These are phyloP conservation scores for Zymoseptoria brevis DNA, from an alignment of 2,329 filamentous ascomycete genomes.

Conservation along the genomic window DNA sequence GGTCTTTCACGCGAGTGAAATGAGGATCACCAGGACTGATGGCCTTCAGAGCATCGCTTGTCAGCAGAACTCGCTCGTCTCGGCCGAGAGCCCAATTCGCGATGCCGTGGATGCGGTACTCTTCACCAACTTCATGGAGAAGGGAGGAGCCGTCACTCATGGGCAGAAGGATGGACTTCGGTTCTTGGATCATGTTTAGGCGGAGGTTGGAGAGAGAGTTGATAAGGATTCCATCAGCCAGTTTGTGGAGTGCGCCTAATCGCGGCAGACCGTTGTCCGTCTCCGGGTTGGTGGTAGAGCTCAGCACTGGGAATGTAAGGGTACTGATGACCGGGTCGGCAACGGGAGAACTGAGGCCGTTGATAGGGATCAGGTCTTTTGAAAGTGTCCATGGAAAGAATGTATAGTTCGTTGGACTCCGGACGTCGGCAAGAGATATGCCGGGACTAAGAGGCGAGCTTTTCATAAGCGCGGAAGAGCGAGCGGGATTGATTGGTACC, in stretches of 20 bases:
- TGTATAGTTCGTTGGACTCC: constrained; percentile 66
- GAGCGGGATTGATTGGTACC: constrained; percentile 44
- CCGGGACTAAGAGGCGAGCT: constrained; percentile 22
- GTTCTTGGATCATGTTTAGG: constrained; percentile 60
- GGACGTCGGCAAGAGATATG: constrained; percentile 47
- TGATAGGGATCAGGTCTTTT: constrained; percentile 59
- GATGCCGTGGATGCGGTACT: constrained; percentile 69
- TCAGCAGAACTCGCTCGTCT: constrained; percentile 78
- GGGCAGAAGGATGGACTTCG: not conserved
- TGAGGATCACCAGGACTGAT: constrained; percentile 73
- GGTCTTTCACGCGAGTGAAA: constrained; percentile 70
- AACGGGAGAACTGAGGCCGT: constrained; percentile 71
- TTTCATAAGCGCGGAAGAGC: constrained; percentile 39
- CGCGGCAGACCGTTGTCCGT: constrained; percentile 13
- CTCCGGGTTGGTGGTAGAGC: constrained; percentile 5
- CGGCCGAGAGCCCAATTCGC: constrained; percentile 74
- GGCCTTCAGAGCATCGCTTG: constrained; percentile 58
- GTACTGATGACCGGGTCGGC: constrained; percentile 64
- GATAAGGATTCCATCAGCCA: constrained; percentile 52
- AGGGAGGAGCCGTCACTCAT: constrained; percentile 8
- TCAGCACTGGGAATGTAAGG: constrained; percentile 54
- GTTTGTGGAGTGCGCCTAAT: constrained; percentile 45
- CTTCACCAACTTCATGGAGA: constrained; percentile 37
- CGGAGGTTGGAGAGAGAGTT: constrained; percentile 54
- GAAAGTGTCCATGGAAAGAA: constrained; percentile 93